A percentile compares a stretch with the other conserved stretches of the same genome.
Evolutionary conservation across 2,329 filamentous ascomycete genomes (phyloP).

Genomic region (Fusarium anguioides): DNA sequence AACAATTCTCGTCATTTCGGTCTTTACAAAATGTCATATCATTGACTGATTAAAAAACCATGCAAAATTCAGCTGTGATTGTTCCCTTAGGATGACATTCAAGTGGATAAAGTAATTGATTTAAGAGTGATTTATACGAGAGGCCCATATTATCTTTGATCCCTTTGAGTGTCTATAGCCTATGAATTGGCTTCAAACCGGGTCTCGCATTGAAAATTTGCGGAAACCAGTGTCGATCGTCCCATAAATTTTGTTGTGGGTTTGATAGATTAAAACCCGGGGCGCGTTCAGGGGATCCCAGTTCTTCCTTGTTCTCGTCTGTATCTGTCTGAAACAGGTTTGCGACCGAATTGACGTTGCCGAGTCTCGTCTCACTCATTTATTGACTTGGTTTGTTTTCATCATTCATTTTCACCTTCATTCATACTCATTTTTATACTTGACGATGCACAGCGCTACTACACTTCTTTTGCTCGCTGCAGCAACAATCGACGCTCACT

Average conservation of each 20-base stretch:
- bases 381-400: background rate
- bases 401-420: background rate
- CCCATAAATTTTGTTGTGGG: background rate
- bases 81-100: background rate
- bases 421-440: background rate
- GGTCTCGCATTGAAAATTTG: background rate
- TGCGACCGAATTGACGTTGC: background rate
- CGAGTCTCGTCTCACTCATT: background rate
- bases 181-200: no score
- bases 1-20: no score
- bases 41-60: no score
- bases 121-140: background rate
- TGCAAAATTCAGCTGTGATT: background rate
- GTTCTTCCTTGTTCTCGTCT: no score
- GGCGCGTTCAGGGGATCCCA: background rate
- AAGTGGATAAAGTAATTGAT: background rate
- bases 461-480: background rate
- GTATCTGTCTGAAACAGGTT: conserved; percentile 10
- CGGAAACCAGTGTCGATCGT: background rate
- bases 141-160: background rate
- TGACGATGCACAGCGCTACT: background rate
- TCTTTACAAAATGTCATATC: no score
- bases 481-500: background rate
- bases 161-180: no score
- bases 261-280: background rate